Evolutionary conservation across 768 basidiomycete genomes (phyloP).

Genomic region (Collybia mongolica): DNA sequence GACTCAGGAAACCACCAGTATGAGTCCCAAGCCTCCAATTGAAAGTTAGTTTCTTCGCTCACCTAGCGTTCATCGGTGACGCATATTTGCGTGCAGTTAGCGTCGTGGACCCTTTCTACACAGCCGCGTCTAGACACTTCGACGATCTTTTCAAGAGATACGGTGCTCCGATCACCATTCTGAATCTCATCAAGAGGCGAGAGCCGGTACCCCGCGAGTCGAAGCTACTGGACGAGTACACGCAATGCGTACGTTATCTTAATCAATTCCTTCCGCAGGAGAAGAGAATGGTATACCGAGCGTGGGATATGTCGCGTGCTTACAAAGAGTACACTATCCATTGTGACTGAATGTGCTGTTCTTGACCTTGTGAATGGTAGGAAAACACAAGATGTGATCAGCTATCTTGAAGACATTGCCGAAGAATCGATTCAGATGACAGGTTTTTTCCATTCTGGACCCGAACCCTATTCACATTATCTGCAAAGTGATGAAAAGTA

Average conservation of each 20-base stretch:
- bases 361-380: slow-evolving; percentile 33
- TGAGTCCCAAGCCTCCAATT: slow-evolving; percentile 93
- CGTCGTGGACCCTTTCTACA: slow-evolving; percentile 93
- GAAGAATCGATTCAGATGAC: slow-evolving; percentile 92
- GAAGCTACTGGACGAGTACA: slow-evolving; percentile 88
- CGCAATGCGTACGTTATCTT: slow-evolving; percentile 86
- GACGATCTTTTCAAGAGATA: slow-evolving; percentile 88
- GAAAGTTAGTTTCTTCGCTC: slow-evolving; percentile 64
- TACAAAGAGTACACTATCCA: slow-evolving; percentile 75
- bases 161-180: slow-evolving; percentile 83
- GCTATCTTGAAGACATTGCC: slow-evolving; percentile 91
- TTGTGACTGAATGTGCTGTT: background rate
- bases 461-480: slow-evolving; percentile 77
- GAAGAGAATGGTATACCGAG: slow-evolving; percentile 86
- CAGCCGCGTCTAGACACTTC: slow-evolving; percentile 91
- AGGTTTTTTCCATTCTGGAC: slow-evolving; percentile 92
- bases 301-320: slow-evolving; percentile 96
- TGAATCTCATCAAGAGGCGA: slow-evolving; percentile 92
- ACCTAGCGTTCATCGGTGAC: background rate
- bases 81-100: slow-evolving; percentile 55
- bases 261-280: slow-evolving; percentile 91
- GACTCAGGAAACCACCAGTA: slow-evolving; percentile 90
- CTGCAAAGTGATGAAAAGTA: slow-evolving; percentile 45
- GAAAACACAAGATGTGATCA: slow-evolving; percentile 94
- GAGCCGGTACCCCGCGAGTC: slow-evolving; percentile 82